Evolutionary conservation across 371 early-diverging fungal species (phyloP), one percentile per base, ranked within the genome.

Genomic region (Mucor sp.): DNA sequence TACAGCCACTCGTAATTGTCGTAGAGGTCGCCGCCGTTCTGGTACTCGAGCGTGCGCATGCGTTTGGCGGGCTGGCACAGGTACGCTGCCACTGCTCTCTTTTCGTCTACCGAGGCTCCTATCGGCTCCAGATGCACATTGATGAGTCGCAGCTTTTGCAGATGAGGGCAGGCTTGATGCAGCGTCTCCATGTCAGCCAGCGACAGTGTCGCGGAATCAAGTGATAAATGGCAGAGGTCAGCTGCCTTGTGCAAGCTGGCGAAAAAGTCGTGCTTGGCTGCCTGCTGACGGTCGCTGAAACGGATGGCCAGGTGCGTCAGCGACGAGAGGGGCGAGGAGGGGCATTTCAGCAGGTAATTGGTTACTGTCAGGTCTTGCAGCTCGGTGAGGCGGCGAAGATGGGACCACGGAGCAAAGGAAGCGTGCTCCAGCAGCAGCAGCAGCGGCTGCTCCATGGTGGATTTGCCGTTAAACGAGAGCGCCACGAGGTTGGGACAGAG

Each of bases 101-200:
- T 64, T 57, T 57, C 64, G 14, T 64, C 8, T 48, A 57, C n/a
- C 6, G n/a, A 50, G 39, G 4, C 28, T 25, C 47, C 63, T 28
- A 63, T 63, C 21, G 62, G 58, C 19, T 25, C 43, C 7, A 70
- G 23, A 3, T 30, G 17, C 7, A 58, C 25, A 58, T 70, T 66
- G 21, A 43, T 58, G 1, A 70, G 28, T 17, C 21, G 33, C 3
- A 70, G 25, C 23, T 57, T 62, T 23, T 66, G 60, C 4, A 70
- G 53, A 39, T 23, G 23, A 28, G 63, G 63, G 44, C 71, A 71
- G 6, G 59, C 21, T 27, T 35, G 37, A 55, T 71, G 71, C 15
- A 71, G 63, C 2, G 35, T 33, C 37, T 71, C 71, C 2, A 71
- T 47, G 12, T 71, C 71, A 25, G 53, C 15, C 15, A 66, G 27